Evolutionary conservation across 371 early-diverging fungal genomes (phyloP), one percentile per base, ranked within the genome.

Genomic region (Mortierella sp.): DNA sequence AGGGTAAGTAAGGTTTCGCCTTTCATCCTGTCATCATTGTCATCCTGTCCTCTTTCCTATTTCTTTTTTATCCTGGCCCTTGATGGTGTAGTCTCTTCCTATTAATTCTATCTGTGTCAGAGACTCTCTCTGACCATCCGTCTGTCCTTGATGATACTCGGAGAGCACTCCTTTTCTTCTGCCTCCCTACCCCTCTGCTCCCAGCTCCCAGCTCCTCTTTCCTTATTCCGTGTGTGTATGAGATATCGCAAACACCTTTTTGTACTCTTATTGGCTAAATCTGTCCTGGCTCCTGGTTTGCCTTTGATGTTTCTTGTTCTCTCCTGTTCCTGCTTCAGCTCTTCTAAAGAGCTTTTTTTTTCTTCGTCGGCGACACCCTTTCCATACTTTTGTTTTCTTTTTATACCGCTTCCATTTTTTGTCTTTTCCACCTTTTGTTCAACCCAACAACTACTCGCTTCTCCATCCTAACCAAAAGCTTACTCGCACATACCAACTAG

Each of bases 151-250:
- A 24, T 68, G 68, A 68, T 38, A 68, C 68, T 68, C 68, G 68
- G 68, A 68, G 68, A 68, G 68, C 68, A 68, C 68, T 68, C 68
- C 68, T 68, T 68, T 11, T 68, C 21, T 24, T 68, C 68, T 10
- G 8, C 38, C 68, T 68, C 68, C 68, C 68, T 68, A 68, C 43
- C 43, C 68, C 68, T 68, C 68, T 68, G 68, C 43, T 68, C 68
- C 43, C 18, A 8, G 43, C 68, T 68, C 68, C 68, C 68, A 68
- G 24, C 68, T 68, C 68, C 68, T 41, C 41, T 68, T 68, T 41
- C 10, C 43, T 68, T 68, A 35, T 68, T 41, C 68, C 41, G 10
- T 24, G 24, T 68, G 41, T 10, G 68, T 38, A 41, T 68, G 68
- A 68, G 68, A 68, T 38, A 35, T 63, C 35, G 24, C 68, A 24